Base-by-base conservation (phyloP, 352 stramenopile species). In the Phytophthora sansomeana region DNA sequence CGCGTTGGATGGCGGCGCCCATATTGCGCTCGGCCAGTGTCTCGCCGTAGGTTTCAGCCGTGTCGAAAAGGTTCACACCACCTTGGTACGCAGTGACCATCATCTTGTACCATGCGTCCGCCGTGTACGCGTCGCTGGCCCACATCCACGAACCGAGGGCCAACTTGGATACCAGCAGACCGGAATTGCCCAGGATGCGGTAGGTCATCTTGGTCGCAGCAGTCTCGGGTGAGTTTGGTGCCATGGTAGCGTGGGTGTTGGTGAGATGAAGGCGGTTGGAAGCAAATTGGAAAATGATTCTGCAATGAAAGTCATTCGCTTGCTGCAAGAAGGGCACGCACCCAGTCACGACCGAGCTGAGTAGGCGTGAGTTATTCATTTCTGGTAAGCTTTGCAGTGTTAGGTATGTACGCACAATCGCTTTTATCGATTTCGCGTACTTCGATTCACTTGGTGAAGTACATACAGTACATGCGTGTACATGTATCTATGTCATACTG, bases 61-160 rank as follows among this genome's bases (percentile, higher is more conserved):
- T 69, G 35, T 89, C 80, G 43, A 89, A 77, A 19, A 89, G 78
- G 59, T 85, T 89, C 35, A 89, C 63, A 28, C 77, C 80, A 10
- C 42, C 9, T 32, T 60, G 29, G 47, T 51, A 70, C 10, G 62
- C 62, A 17, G 44, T 58, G 10, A 48, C 28, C 38, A 70, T 56
- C 38, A 70, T 51, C 38, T 65, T 44, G 62, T 65, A 70, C 62
- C 48, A 70, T 1, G 28, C 54, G 39, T 70, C 53, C 11, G 58
- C 39, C 24, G 55, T 63, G 42, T 63, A 54, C 10, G 21, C 28
- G 6, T 46, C 42, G 32, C 24, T 43, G 42, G 10, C 41, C 44
- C 38, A 65, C 54, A 65, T 65, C 53, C 62, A 70, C 2, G 62
- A 60, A 13, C 39, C 17, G 9, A 46, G 17, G 8, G 39, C n/a